phyloP scores from a whole-genome alignment of 768 basidiomycete species.

The Multifurca ochricompacta region DNA sequence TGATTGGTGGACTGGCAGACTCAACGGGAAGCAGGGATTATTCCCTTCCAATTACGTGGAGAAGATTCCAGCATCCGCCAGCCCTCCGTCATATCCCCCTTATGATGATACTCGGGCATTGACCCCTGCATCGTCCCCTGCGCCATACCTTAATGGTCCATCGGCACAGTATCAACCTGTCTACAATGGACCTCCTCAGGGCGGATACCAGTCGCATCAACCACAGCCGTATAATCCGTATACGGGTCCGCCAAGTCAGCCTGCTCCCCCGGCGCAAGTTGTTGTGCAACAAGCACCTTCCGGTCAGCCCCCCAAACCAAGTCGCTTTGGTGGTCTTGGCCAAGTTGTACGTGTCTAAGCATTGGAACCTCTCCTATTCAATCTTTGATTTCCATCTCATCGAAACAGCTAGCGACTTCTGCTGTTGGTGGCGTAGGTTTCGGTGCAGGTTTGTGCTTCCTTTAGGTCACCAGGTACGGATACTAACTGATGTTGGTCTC shows the following conservation, averaged over 20 bases:
- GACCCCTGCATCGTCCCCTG: conserved; percentile 12
- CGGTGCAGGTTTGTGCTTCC: conserved; percentile 50
- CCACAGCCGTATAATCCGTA: conserved; percentile 17
- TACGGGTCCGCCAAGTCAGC: conserved; percentile 19
- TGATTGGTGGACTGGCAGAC: conserved; percentile 81
- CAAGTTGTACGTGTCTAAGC: conserved; percentile 8
- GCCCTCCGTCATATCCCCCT: conserved; percentile 21
- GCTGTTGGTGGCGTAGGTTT: conserved; percentile 64
- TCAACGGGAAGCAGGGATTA: conserved; percentile 58
- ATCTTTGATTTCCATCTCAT: background rate
- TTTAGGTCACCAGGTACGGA: background rate
- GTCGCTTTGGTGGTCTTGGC: conserved; percentile 14
- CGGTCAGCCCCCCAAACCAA: conserved; percentile 4
- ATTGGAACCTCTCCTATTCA: background rate
- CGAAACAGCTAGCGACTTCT: conserved; percentile 29
- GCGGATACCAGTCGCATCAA: conserved; percentile 22
- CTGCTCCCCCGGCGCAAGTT: conserved; percentile 20
- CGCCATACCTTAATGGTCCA: conserved; percentile 23
- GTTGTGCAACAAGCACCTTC: conserved; percentile 23
- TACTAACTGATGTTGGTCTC: background rate
- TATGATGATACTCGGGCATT: background rate
- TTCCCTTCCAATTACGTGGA: conserved; percentile 76
- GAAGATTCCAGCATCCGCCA: conserved; percentile 31
- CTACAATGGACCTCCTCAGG: conserved; percentile 23
- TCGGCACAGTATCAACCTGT: conserved; percentile 33